phyloP scores from a whole-genome alignment of 2,329 filamentous ascomycete genomes.

The Plectosphaerella cucumerina region DNA sequence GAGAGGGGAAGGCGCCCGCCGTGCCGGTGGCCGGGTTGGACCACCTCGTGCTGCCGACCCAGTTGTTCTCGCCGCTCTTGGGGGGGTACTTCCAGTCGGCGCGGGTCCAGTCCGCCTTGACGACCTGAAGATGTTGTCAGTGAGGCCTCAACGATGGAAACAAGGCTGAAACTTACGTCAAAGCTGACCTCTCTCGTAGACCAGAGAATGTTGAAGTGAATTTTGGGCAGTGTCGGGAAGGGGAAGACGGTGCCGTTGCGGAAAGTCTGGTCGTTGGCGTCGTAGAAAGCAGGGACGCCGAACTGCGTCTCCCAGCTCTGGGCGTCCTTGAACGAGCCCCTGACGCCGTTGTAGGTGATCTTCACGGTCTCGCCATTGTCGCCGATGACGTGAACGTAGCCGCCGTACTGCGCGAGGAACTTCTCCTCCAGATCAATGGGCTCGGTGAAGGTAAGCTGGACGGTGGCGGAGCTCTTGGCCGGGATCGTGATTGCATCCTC shows the following conservation, averaged over 20 bases:
- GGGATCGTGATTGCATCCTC: background rate
- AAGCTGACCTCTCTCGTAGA: constrained; percentile 9
- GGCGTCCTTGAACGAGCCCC: constrained; percentile 8
- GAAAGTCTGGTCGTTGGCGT: constrained; percentile 8
- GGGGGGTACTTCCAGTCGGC: constrained; percentile 6
- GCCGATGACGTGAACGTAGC: constrained; percentile 1
- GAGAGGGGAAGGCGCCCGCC: constrained; percentile 1
- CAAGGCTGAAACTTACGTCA: background rate
- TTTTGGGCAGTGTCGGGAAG: constrained; percentile 7
- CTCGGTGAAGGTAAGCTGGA: background rate
- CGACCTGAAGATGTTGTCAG: background rate
- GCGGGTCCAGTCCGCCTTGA: background rate
- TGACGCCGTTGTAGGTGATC: constrained; percentile 8
- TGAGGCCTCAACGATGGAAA: background rate
- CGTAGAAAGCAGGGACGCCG: constrained; percentile 11
- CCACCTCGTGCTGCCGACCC: constrained; percentile 1
- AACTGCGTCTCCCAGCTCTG: constrained; percentile 14
- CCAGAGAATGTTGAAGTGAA: constrained; percentile 13
- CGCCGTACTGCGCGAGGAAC: constrained; percentile 4
- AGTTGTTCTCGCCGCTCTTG: constrained; percentile 4
- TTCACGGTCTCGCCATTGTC: constrained; percentile 2
- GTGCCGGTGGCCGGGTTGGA: constrained; percentile 1
- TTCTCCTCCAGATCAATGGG: background rate
- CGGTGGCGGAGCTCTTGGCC: background rate
- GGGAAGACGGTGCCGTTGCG: constrained; percentile 13